Evolutionary conservation across 192 early-diverging fungal species (phyloP).

Genomic region (Entomortierella beljakovae): DNA sequence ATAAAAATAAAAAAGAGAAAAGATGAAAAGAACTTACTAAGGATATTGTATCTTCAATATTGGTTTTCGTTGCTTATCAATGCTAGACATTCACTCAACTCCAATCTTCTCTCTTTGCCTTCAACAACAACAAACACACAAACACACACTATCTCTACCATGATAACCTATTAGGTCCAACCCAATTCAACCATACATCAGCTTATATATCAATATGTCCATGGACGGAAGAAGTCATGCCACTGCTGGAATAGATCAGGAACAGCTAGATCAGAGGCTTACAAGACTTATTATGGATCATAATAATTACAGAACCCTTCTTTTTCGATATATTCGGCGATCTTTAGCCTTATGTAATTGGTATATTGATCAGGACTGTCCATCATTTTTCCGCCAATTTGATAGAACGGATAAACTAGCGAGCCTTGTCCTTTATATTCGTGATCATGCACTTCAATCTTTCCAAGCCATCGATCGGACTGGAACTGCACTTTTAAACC

Average conservation of each 20-base stretch:
- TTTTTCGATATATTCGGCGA: constrained; percentile 43
- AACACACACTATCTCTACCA: no score
- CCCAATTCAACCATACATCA: no score
- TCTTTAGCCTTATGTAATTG: constrained; percentile 22
- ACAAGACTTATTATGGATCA: constrained; percentile 37
- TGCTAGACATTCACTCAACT: background rate
- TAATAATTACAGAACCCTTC: constrained; percentile 28
- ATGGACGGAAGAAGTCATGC: constrained; percentile 15
- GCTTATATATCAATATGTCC: constrained; percentile 33
- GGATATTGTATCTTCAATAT: background rate
- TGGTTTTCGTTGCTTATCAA: background rate
- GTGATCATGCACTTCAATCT: constrained; percentile 36
- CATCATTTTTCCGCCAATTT: constrained; percentile 40
- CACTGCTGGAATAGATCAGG: constrained; percentile 30
- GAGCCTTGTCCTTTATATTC: constrained; percentile 16
- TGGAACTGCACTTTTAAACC: constrained; percentile 25
- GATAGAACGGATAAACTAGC: constrained; percentile 29
- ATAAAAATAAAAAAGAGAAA: background rate
- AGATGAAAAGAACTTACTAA: background rate
- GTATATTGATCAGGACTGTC: constrained; percentile 38
- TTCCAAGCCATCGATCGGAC: constrained; percentile 34
- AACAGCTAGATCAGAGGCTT: constrained; percentile 38
- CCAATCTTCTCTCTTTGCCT: background rate
- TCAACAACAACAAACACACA: no score
- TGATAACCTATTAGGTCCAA: no score